phyloP scores from a whole-genome alignment of 1,284 basidiomycete genomes.

The Apiotrichum akiyoshidainum region DNA sequence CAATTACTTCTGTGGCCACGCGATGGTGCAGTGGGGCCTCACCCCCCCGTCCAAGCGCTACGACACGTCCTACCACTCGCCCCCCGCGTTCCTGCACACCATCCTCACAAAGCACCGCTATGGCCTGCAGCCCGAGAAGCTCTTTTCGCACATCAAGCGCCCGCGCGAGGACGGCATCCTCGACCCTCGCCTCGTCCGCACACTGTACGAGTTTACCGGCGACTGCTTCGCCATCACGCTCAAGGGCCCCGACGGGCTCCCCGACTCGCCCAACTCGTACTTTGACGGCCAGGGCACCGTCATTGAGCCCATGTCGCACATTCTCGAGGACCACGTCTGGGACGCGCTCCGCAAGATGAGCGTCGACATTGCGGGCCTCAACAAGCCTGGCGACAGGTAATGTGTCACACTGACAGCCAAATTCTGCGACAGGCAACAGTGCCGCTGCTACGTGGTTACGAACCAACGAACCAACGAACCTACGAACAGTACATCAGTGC shows the following conservation, averaged over 20 bases:
- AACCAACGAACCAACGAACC: too few species aligned
- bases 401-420: too few species aligned
- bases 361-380: constrained; percentile 10
- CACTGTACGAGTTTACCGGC: constrained; percentile 46
- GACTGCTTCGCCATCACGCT: constrained; percentile 44
- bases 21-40: constrained; percentile 43
- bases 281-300: constrained; percentile 46
- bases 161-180: constrained; percentile 42
- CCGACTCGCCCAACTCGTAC: constrained; percentile 32
- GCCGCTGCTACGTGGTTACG: too few species aligned
- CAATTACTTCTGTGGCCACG: constrained; percentile 46
- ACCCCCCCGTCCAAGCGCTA: constrained; percentile 42
- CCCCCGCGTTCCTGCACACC: constrained; percentile 52
- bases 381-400: constrained; percentile 15
- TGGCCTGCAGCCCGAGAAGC: constrained; percentile 42
- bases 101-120: constrained; percentile 52
- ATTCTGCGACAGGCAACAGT: too few species aligned
- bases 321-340: constrained; percentile 11
- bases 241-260: constrained; percentile 45
- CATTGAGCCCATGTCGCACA: constrained; percentile 30
- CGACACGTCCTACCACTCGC: constrained; percentile 42
- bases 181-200: constrained; percentile 43
- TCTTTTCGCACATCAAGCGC: constrained; percentile 43
- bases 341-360: constrained; percentile 6
- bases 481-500: too few species aligned